Conservation (phyloP, 257 asterid species). For the Anisodus acutangulus region DNA sequence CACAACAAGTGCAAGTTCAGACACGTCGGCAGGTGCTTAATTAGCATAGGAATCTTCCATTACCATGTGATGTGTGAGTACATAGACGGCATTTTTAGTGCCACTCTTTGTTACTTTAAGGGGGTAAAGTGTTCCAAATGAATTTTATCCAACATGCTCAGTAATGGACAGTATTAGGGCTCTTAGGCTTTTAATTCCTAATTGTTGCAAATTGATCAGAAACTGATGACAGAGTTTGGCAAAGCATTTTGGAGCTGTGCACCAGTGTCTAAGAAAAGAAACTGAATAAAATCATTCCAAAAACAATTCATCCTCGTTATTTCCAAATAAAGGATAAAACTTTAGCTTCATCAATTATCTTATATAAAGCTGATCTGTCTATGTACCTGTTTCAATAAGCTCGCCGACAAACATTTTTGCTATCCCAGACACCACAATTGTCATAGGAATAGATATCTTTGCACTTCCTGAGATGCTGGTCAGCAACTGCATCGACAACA, state of each 20-base stretch:
- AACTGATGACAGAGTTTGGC: neutral
- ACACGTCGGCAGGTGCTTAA: neutral
- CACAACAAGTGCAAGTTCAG: constrained; percentile 7
- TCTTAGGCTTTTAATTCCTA: neutral
- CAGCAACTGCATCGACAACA: constrained; percentile 55
- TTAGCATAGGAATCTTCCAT: neutral
- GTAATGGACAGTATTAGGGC: neutral
- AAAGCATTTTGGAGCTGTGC: neutral
- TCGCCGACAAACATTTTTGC: constrained; percentile 96
- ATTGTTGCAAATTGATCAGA: neutral
- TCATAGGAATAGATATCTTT: constrained; percentile 75
- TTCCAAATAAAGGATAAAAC: neutral
- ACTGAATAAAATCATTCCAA: neutral
- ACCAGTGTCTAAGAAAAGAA: neutral
- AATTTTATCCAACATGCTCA: constrained; percentile 12
- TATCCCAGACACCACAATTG: constrained; percentile 83
- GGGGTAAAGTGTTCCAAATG: neutral
- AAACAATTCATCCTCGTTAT: neutral
- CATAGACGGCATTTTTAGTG: neutral
- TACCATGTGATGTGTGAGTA: neutral
- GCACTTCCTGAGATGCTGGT: constrained; percentile 78
- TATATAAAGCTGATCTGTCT: neutral
- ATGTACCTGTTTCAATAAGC: constrained; percentile 70
- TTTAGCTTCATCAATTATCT: constrained; percentile 20
- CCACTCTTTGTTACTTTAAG: neutral